Conservation (phyloP, 345 rosid genomes). For the Lepidium aucheri region DNA sequence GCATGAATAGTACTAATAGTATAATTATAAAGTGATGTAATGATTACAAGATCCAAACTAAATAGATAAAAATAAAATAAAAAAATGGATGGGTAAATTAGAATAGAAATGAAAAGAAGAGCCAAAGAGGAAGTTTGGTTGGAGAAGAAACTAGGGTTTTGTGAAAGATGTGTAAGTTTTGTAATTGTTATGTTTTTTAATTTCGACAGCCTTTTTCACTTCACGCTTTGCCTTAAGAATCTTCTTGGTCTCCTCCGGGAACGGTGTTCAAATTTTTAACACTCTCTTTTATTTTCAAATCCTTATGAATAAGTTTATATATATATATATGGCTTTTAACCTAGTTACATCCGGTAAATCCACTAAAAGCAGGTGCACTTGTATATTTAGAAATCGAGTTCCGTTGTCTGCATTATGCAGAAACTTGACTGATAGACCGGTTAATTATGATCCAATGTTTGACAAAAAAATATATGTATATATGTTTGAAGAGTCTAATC, state of each 20-base stretch:
- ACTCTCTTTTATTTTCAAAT: neutral
- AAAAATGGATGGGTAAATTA: constrained; percentile 14
- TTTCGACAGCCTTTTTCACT: constrained; percentile 27
- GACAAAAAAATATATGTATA: no score
- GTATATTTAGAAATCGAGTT: no score
- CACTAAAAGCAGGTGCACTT: no score
- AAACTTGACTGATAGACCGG: no score
- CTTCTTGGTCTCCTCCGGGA: constrained; percentile 31
- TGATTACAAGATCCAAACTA: constrained; percentile 25
- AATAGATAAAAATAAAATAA: neutral
- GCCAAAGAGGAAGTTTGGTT: constrained; percentile 31
- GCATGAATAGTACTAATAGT: neutral
- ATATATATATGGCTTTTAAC: no score
- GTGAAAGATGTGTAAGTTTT: constrained; percentile 25
- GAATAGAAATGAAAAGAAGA: constrained; percentile 29
- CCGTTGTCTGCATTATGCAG: no score
- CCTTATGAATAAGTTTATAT: neutral
- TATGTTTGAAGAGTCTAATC: no score
- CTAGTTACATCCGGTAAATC: no score
- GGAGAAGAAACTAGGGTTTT: constrained; percentile 29
- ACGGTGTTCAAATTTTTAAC: constrained; percentile 20
- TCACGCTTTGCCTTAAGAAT: constrained; percentile 31
- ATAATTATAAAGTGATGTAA: constrained; percentile 17
- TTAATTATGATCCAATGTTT: no score
- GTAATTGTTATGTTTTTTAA: constrained; percentile 17